Base-by-base conservation (phyloP, 768 basidiomycete species). In the Boletellus ananas region DNA sequence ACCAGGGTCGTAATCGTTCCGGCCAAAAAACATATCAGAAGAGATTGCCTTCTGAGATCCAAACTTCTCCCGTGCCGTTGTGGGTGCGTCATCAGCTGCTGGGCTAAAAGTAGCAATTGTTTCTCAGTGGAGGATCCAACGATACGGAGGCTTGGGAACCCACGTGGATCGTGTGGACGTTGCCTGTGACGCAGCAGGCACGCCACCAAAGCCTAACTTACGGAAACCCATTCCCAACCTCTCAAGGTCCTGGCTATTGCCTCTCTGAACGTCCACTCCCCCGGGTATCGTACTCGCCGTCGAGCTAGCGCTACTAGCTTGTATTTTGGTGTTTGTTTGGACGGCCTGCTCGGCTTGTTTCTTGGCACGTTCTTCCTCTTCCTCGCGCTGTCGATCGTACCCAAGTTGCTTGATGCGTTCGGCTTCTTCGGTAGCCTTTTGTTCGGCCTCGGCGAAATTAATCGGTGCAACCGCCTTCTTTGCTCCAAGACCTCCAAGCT, bases 21-120 rank as follows among this genome's bases (percentile, higher is more conserved):
- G 81, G 20, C 86, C 92, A 66, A 98, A 98, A 75, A 87, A 97
- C 90, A 94, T 93, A 63, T 98, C 96, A 4, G 93, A 95, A 6
- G 94, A 97, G 66, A 99, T 99, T 47, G 81, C 93, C 65, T 97
- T 99, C 66, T 98, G 96, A 51, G 63, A 68, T 2, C 92, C 90
- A 66, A 98, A 99, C 60, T 90, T 91, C 8, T 94, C 87, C 50
- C 94, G 83, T 1, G 96, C 95, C 16, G 80, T 81, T 5, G 83
- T 93, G 0, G 84, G 83, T 23, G 83, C 72, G 45, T 89, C 82
- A 44, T 84, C 85, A 5, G 41, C 65, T 2, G 57, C 17, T 2
- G 71, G 51, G 18, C 65, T 70, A 50, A 29, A 41, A 36, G 37
- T 12, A 18, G 31, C 42, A 10, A 42, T n/a, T 33, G 36, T 48